Evolutionary conservation across 331 rosid species (phyloP).

Genomic region (Stylosanthes scabra): DNA sequence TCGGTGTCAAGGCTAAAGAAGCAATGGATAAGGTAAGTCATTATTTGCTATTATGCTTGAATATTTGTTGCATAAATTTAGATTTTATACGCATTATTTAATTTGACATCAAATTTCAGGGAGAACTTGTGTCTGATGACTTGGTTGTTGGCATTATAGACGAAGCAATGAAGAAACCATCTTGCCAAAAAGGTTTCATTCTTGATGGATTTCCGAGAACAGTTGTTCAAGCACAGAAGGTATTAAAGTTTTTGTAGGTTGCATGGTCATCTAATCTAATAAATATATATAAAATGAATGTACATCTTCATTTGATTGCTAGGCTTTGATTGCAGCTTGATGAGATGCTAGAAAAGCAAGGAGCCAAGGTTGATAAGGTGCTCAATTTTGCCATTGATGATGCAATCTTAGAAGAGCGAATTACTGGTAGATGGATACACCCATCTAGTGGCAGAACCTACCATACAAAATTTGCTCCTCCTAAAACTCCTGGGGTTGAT

Average conservation of each 20-base stretch:
- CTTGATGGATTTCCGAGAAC: conserved; percentile 92
- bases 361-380: conserved; percentile 76
- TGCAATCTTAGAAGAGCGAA: conserved; percentile 87
- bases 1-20: conserved; percentile 94
- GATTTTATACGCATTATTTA: neutral
- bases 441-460: conserved; percentile 92
- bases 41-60: conserved; percentile 14
- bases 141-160: conserved; percentile 94
- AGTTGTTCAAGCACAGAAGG: conserved; percentile 83
- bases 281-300: neutral
- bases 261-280: conserved; percentile 7
- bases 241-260: conserved; percentile 6
- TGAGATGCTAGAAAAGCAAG: conserved; percentile 68
- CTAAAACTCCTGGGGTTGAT: conserved; percentile 79
- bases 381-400: conserved; percentile 87
- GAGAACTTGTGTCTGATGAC: conserved; percentile 98
- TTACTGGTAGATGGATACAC: conserved; percentile 97
- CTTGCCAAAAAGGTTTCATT: conserved; percentile 97
- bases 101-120: conserved; percentile 67
- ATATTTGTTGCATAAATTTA: conserved; percentile 1
- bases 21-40: conserved; percentile 88
- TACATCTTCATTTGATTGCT: neutral
- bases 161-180: conserved; percentile 93
- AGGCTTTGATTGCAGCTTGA: conserved; percentile 64
- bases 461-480: conserved; percentile 91